These are phyloP conservation scores for Tremellales sp. DNA, from an alignment of 1,284 basidiomycete genomes.

Conservation along the genomic window DNA sequence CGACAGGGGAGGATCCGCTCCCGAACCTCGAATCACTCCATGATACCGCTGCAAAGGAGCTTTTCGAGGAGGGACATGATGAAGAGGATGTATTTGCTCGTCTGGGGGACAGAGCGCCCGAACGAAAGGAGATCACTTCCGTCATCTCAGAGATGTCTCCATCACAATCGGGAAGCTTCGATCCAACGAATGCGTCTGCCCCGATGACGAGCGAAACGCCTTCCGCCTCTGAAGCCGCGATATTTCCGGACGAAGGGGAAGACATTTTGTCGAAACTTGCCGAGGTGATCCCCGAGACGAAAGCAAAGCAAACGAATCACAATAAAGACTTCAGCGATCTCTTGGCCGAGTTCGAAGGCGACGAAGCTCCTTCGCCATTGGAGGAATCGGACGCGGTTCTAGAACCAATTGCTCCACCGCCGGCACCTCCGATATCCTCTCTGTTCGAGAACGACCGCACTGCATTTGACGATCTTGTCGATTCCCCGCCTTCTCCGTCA, in stretches of 20 bases:
- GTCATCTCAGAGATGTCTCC: not conserved
- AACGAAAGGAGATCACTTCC: not conserved
- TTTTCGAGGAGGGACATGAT: not conserved
- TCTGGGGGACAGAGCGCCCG: not conserved
- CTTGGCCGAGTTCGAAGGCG: slow-evolving; percentile 28
- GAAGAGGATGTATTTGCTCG: slow-evolving; percentile 6
- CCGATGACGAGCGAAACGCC: not conserved
- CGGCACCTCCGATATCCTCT: not conserved
- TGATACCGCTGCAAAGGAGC: not conserved
- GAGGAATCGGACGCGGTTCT: not conserved
- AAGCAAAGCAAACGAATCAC: not conserved
- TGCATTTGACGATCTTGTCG: slow-evolving; percentile 9
- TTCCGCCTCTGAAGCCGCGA: not conserved
- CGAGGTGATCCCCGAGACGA: too few species aligned
- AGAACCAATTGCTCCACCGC: not conserved
- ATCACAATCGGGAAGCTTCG: not conserved
- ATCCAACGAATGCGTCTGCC: slow-evolving; percentile 2
- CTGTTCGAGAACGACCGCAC: slow-evolving; percentile 13
- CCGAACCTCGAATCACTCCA: not conserved
- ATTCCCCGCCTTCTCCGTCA: slow-evolving; percentile 8
- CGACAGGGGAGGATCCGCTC: too few species aligned
- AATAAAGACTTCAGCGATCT: slow-evolving; percentile 25
- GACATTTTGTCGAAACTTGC: too few species aligned
- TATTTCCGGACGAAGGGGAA: not conserved
- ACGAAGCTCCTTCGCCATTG: not conserved